Conservation (phyloP, 2,329 filamentous ascomycete species). For the Botryotinia calthae region DNA sequence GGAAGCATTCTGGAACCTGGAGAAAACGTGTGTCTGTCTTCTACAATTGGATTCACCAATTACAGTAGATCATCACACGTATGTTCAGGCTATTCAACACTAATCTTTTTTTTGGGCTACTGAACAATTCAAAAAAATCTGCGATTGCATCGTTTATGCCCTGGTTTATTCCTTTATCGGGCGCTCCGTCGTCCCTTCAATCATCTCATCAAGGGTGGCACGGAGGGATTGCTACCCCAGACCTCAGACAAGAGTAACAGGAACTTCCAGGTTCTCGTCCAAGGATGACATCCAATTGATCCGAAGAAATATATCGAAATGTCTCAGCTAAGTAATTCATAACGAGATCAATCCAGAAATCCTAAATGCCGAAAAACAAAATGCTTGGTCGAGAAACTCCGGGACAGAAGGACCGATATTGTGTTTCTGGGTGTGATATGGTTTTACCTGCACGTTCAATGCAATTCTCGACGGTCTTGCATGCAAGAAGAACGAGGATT, state of each 20-base stretch:
- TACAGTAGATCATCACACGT: slow-evolving; percentile 14
- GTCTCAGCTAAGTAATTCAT: slow-evolving; percentile 15
- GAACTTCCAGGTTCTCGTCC: slow-evolving; percentile 2
- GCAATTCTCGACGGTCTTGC: slow-evolving; percentile 3
- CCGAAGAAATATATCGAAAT: slow-evolving; percentile 11
- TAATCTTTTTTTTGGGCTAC: not conserved
- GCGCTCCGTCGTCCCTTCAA: slow-evolving; percentile 17
- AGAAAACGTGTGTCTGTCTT: slow-evolving; percentile 17
- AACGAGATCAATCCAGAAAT: slow-evolving; percentile 11
- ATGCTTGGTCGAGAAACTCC: slow-evolving; percentile 11
- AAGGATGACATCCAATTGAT: slow-evolving; percentile 18
- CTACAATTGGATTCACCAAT: slow-evolving; percentile 4
- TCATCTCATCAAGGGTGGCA: slow-evolving; percentile 16
- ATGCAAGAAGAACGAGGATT: slow-evolving; percentile 52
- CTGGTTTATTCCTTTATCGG: slow-evolving; percentile 14
- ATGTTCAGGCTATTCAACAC: not conserved
- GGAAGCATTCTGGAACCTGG: slow-evolving; percentile 22
- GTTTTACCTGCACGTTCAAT: slow-evolving; percentile 15
- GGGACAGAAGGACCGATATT: slow-evolving; percentile 22
- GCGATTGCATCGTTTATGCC: not conserved
- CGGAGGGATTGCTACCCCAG: slow-evolving; percentile 11
- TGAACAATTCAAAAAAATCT: not conserved
- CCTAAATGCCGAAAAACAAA: slow-evolving; percentile 17
- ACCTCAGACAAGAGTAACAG: slow-evolving; percentile 14
- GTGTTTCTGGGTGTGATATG: slow-evolving; percentile 8